Conservation (phyloP, 257 asterid genomes). For the Forsythia viridissima region DNA sequence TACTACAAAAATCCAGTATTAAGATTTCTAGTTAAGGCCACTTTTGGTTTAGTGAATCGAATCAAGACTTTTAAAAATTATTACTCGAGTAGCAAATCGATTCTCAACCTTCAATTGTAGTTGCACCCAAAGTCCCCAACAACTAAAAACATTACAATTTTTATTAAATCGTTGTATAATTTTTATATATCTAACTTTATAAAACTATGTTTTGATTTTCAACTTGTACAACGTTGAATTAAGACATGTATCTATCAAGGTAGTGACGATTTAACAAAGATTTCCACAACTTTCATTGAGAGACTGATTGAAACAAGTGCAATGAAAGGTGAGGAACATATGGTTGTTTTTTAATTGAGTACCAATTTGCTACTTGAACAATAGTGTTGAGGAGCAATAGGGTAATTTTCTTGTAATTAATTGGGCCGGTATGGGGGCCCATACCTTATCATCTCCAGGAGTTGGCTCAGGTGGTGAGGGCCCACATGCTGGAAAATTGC, state of each 20-base stretch:
- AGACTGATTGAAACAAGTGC: neutral
- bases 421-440: conserved; percentile 66
- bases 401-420: conserved; percentile 20
- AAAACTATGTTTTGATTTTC: neutral
- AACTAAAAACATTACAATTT: too few relatives aligned
- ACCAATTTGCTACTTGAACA: neutral
- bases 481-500: conserved; percentile 63
- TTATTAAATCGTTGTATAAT: too few relatives aligned
- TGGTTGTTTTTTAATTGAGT: too few relatives aligned
- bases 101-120: too few relatives aligned
- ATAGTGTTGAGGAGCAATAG: neutral
- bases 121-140: too few relatives aligned
- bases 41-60: too few relatives aligned
- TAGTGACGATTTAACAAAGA: neutral
- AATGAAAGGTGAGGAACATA: neutral
- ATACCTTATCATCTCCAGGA: conserved; percentile 81
- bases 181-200: too few relatives aligned
- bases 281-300: too few relatives aligned
- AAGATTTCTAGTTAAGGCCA: too few relatives aligned
- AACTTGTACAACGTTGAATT: neutral
- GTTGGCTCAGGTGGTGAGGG: conserved; percentile 78
- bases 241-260: neutral
- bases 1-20: too few relatives aligned
- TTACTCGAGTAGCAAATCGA: too few relatives aligned
- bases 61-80: too few relatives aligned